A percentile compares a stretch with the other conserved stretches of the same genome.
phyloP scores from a whole-genome alignment of 2,329 filamentous ascomycete species.

The Claviceps sp. region DNA sequence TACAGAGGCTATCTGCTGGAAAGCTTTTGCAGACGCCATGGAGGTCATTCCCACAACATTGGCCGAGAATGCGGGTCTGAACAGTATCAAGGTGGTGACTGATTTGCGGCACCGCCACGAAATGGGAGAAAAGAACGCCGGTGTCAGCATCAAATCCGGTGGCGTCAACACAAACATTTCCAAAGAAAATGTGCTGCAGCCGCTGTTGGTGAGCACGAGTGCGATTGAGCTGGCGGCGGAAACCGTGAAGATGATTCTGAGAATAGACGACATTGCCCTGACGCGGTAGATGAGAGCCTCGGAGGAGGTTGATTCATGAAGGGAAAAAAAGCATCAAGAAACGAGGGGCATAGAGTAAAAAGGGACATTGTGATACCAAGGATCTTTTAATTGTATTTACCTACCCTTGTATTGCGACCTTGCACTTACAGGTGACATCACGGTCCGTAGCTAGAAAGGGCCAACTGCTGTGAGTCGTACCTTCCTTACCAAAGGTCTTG shows the following conservation, averaged over 20 bases:
- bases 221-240: constrained; percentile 94
- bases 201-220: constrained; percentile 89
- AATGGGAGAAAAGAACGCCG: constrained; percentile 87
- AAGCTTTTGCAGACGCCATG: constrained; percentile 94
- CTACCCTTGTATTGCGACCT: neutral
- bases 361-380: constrained; percentile 6
- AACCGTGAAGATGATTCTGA: constrained; percentile 88
- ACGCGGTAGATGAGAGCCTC: constrained; percentile 31
- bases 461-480: neutral
- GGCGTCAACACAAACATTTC: constrained; percentile 95
- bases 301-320: constrained; percentile 12
- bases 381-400: neutral
- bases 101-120: constrained; percentile 90
- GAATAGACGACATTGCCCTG: constrained; percentile 54
- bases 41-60: constrained; percentile 94
- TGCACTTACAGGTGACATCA: no score
- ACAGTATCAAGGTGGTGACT: constrained; percentile 97
- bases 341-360: constrained; percentile 10
- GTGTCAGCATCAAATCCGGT: constrained; percentile 94
- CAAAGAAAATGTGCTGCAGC: constrained; percentile 94
- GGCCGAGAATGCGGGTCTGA: constrained; percentile 92
- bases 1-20: constrained; percentile 97
- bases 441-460: neutral
- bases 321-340: neutral
- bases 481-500: neutral